A percentile compares a stretch with the other conserved stretches of the same genome.
These are phyloP conservation scores for Boletus coccyginus DNA, from an alignment of 768 basidiomycete genomes.

Conservation along the genomic window DNA sequence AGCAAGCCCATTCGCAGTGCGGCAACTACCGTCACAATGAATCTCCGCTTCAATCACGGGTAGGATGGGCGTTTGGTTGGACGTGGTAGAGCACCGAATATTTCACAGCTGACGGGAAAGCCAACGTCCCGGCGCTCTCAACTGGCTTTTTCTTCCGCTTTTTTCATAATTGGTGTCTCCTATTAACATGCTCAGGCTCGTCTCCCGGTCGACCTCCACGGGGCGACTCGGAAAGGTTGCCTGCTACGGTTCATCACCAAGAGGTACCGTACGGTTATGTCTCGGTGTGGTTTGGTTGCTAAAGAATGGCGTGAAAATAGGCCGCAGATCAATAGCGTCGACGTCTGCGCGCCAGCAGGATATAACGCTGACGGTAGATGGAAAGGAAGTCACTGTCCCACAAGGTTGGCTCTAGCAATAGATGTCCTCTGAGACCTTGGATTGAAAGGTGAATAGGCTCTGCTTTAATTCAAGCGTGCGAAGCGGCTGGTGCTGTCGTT, in stretches of 20 bases:
- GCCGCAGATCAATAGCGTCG: slow-evolving; percentile 61
- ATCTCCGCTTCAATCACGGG: slow-evolving; percentile 20
- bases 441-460: slow-evolving; percentile 54
- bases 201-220: slow-evolving; percentile 63
- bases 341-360: slow-evolving; percentile 67
- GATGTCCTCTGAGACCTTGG: neutral
- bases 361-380: slow-evolving; percentile 92
- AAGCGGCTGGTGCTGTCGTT: slow-evolving; percentile 79
- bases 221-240: slow-evolving; percentile 68
- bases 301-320: slow-evolving; percentile 32
- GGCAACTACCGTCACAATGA: slow-evolving; percentile 10
- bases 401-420: slow-evolving; percentile 63
- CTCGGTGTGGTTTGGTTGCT: neutral
- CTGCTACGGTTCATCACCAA: slow-evolving; percentile 37
- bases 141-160: slow-evolving; percentile 22
- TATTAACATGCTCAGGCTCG: slow-evolving; percentile 62
- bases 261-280: slow-evolving; percentile 23
- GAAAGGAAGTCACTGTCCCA: slow-evolving; percentile 95
- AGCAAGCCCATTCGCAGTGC: neutral
- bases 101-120: slow-evolving; percentile 13
- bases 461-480: slow-evolving; percentile 96
- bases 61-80: slow-evolving; percentile 18
- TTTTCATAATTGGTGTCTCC: slow-evolving; percentile 18
- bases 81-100: slow-evolving; percentile 40
- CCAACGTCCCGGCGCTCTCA: slow-evolving; percentile 11